phyloP scores from a whole-genome alignment of 1,139 yeast genomes.

The Hyphopichia pseudoburtonii region DNA sequence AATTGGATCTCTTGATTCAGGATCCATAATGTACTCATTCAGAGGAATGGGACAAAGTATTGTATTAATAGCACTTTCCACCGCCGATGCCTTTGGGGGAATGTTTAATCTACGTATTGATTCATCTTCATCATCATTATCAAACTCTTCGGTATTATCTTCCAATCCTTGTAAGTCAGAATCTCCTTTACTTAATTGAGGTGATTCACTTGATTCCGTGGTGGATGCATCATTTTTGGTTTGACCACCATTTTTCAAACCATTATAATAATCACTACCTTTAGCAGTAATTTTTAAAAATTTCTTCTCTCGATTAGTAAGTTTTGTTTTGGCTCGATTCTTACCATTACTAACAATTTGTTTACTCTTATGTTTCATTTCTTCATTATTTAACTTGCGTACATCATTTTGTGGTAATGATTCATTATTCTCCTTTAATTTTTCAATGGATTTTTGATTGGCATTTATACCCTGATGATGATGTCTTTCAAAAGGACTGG shows the following conservation, averaged over 20 bases:
- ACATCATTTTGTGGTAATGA: no score
- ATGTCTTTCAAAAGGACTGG: slow-evolving; percentile 3
- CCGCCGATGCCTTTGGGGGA: slow-evolving; percentile 47
- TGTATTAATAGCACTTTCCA: slow-evolving; percentile 44
- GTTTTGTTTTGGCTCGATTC: slow-evolving; percentile 9
- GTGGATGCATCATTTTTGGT: background rate
- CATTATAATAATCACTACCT: slow-evolving; percentile 16
- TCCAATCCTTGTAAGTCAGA: background rate
- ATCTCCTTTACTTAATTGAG: no score
- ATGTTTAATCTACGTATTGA: slow-evolving; percentile 18
- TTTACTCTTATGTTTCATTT: background rate
- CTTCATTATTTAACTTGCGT: no score
- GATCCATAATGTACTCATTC: slow-evolving; percentile 30
- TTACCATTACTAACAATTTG: slow-evolving; percentile 1
- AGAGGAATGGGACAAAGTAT: slow-evolving; percentile 47
- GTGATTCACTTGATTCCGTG: background rate
- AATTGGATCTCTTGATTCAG: slow-evolving; percentile 48
- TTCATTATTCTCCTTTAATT: background rate
- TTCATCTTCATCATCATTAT: slow-evolving; percentile 7
- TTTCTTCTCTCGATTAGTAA: slow-evolving; percentile 21
- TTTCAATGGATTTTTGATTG: background rate
- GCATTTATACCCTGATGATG: background rate
- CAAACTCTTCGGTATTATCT: slow-evolving; percentile 4
- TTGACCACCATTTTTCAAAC: slow-evolving; percentile 9
- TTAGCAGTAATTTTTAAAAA: slow-evolving; percentile 27